Conservation (phyloP, 2,329 filamentous ascomycete species). For the Trichophyton simii region DNA sequence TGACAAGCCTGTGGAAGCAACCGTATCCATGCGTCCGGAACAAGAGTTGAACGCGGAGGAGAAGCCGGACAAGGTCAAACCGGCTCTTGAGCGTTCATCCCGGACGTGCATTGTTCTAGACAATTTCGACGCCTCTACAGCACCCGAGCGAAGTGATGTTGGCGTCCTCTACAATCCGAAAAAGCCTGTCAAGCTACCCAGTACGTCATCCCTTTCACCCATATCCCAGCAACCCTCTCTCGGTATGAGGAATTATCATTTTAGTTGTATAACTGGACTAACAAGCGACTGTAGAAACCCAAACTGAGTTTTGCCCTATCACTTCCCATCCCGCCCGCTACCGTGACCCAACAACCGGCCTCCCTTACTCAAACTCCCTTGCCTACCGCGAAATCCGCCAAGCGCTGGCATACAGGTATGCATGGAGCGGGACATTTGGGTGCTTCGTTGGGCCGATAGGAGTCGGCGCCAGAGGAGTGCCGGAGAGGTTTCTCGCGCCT, state of each 20-base stretch:
- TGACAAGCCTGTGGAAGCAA: not conserved
- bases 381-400: slow-evolving; percentile 70
- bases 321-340: slow-evolving; percentile 72
- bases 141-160: slow-evolving; percentile 40
- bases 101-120: slow-evolving; percentile 48
- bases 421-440: slow-evolving; percentile 69
- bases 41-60: slow-evolving; percentile 2
- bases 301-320: slow-evolving; percentile 57
- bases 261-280: not conserved
- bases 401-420: slow-evolving; percentile 58
- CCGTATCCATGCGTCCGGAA: not conserved
- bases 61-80: slow-evolving; percentile 4
- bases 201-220: slow-evolving; percentile 22
- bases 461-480: slow-evolving; percentile 60
- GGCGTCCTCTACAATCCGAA: slow-evolving; percentile 46
- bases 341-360: slow-evolving; percentile 68
- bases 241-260: not conserved
- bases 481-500: slow-evolving; percentile 52
- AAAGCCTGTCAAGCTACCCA: slow-evolving; percentile 36
- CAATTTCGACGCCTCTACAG: slow-evolving; percentile 44
- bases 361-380: slow-evolving; percentile 65
- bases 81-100: slow-evolving; percentile 10
- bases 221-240: not conserved
- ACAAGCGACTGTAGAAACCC: slow-evolving; percentile 26
- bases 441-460: slow-evolving; percentile 61